A percentile compares a stretch with the other conserved stretches of the same genome.
phyloP scores from a whole-genome alignment of 2,329 filamentous ascomycete genomes.

The Trichoderma pleuroti region DNA sequence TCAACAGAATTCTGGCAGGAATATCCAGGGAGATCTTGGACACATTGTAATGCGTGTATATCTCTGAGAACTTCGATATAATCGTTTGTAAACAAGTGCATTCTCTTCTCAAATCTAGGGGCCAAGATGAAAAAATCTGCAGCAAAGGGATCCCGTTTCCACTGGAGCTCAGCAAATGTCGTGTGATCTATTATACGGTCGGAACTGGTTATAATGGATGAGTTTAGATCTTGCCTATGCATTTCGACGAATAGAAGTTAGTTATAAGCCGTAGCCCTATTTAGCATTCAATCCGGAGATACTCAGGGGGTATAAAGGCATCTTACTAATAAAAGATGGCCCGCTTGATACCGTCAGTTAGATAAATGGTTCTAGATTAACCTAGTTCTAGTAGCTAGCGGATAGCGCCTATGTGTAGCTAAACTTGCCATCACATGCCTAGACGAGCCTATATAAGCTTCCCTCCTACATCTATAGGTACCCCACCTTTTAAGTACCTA shows the following conservation, averaged over 20 bases:
- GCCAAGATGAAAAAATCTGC: background rate
- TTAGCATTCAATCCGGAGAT: too few species aligned
- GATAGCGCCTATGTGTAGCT: background rate
- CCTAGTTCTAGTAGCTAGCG: background rate
- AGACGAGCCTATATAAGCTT: background rate
- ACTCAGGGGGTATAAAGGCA: too few species aligned
- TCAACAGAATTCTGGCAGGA: background rate
- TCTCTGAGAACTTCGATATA: background rate
- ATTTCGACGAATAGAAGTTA: background rate
- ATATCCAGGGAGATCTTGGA: background rate
- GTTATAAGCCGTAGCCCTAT: too few species aligned
- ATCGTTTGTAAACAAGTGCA: background rate
- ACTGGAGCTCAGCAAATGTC: background rate
- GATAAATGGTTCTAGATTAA: background rate
- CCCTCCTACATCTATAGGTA: too few species aligned
- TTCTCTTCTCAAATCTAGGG: background rate
- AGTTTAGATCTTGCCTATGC: background rate
- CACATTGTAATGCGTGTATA: background rate
- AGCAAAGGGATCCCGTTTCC: background rate
- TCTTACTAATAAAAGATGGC: background rate
- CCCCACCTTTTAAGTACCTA: too few species aligned
- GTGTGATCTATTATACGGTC: background rate
- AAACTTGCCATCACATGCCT: background rate
- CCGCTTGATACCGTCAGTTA: background rate
- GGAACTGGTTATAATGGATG: background rate